Evolutionary conservation across 192 early-diverging fungal genomes (phyloP), one percentile per base, ranked within the genome.

Genomic region (Coemansia asiatica): DNA sequence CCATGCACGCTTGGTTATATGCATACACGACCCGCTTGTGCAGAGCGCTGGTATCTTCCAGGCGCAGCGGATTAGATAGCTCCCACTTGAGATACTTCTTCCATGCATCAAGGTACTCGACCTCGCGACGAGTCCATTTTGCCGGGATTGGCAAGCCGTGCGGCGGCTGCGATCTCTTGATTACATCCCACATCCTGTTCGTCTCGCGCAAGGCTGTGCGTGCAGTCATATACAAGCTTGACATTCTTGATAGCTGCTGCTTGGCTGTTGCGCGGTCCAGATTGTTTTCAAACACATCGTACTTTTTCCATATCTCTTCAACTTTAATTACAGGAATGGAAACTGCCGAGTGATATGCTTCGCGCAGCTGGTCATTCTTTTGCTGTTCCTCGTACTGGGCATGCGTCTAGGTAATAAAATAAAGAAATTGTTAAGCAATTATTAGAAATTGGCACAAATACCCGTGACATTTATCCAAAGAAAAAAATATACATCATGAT

Each of bases 221-320:
- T 2, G 96, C 95, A 5, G 93, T 92, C 93, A 96, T 98, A 69
- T 98, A 98, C 21, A 86, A 84, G 35, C 94, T 85, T 5, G 95
- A 95, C 31, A 87, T 74, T 61, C 95, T 95, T 36, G 86, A 84
- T 21, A 97, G 72, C 65, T 91, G 88, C 64, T 95, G 95, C 76
- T 97, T 98, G 51, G 94, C 95, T 3, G 55, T 56, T 36, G 56
- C 88, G 65, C 92, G 88, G 75, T 93, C 94, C 18, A 94, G 75
- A 6, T 80, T 81, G 67, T 92, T 95, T 65, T 97, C 95, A 82
- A 91, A 97, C 26, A 87, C 76, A 75, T 98, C 96, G 75, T 97
- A 97, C 40, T 95, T 89, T 58, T 94, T 95, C 96, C 96, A 98
- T 15, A 98, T 85, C 68, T 90, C 85, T 61, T 97, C 95, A 15